Evolutionary conservation across 176 grass and related monocot species (phyloP), one percentile per base, ranked within the genome.

Genomic region (Ampelocalamus luodianensis): DNA sequence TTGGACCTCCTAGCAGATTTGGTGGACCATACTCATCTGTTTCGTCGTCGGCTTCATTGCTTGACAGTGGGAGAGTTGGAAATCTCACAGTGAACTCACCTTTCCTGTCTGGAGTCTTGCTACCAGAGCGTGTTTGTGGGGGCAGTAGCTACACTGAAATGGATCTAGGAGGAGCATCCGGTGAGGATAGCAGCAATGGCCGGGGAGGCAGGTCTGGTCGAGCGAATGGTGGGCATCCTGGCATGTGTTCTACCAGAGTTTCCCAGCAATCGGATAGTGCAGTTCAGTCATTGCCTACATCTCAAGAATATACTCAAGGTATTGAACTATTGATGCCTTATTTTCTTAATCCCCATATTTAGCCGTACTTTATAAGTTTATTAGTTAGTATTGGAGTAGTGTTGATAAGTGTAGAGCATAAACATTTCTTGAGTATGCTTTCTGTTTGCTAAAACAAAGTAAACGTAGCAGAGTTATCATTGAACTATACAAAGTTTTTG

Each of bases 31-130:
- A 80, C 63, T 78, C 88, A 0, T 75, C 76, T 8, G 65, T 59
- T 80, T 97, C 92, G 0, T 90, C 92, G 10, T 79, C 75, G 3
- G 60, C 74, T 60, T 73, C 65, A 20, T 74, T 86, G 12, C 87
- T 88, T 74, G 85, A 93, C 18, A 51, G 71, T 27, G 46, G 75
- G 66, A 91, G 87, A 78, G 78, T 39, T 51, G 89, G 84, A 62
- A 83, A 72, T 40, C 77, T 79, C 46, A 27, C 62, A 11, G 83
- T 51, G 22, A 90, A 74, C 39, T 94, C 92, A 8, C 87, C 95
- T 63, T 91, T 93, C 77, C 32, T 89, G 70, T 61, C 95, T 7
- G 92, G 92, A 24, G 87, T 93, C 42, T 40, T 94, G 78, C 84
- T 93, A 23, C 90, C 95, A 48, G 85, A 91, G 43, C 85, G 79